Evolutionary conservation across 192 early-diverging fungal species (phyloP), one percentile per base, ranked within the genome.

Genomic region (Mortierella hygrophila): DNA sequence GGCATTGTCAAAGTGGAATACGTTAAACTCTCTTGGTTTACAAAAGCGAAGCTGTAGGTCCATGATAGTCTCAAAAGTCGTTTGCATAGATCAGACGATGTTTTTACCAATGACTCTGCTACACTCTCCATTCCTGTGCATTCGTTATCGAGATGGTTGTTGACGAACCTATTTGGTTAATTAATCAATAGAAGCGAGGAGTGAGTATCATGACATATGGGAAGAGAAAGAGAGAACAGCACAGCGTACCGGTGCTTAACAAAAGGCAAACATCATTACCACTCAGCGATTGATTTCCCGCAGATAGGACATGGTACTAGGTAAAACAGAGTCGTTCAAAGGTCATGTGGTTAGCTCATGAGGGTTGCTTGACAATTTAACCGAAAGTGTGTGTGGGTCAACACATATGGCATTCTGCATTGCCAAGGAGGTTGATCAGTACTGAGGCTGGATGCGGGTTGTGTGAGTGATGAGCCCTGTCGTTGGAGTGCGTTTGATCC

Each of bases 231-330:
- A 38, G 9, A 38, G 4, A 23, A 5, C 23, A 41, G 18, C 35
- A 54, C 55, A 29, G 10, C 20, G 42, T 75, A 32, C 29, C 0
- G 9, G 4, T 4, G 23, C 32, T 47, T 47, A 3, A 42, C 3
- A 3, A 40, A 52, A 38, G 40, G 37, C 13, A 20, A 11, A 41
- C 0, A 26, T 37, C 40, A 21, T 57, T 82, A 85, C 73, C 75
- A 82, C 46, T 83, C 78, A 26, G 88, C 57, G 7, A 90, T 87
- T 6, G 54, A 81, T 70, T 89, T 87, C 10, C 68, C 78, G 42
- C 92, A 92, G 55, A 92, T 88, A 41, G 92, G 92, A 74, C 92
- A 92, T 69, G 88, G 75, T 7, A 92, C 92, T 91, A 76, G 10
- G 49, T 21, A 52, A 6, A 52, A 16, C 18, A 52, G 49, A 46